phyloP scores from a whole-genome alignment of 352 stramenopile genomes.

The Phytophthora pseudosyringae region DNA sequence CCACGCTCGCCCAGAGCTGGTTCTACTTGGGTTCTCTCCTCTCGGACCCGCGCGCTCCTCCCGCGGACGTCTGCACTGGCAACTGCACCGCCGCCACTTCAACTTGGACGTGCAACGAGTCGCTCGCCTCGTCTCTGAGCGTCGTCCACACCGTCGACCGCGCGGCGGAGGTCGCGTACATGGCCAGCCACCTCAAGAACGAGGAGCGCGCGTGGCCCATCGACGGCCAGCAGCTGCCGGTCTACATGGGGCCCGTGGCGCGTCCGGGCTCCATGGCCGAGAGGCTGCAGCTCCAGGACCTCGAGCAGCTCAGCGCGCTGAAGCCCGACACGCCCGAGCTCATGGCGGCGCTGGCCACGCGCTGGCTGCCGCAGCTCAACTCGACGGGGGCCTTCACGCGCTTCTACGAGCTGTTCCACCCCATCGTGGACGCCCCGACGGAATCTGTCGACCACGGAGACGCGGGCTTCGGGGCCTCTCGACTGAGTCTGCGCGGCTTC shows the following conservation, averaged over 20 bases:
- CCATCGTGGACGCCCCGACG: constrained; percentile 22
- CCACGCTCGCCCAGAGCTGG: constrained; percentile 23
- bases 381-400: constrained; percentile 25
- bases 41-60: background rate
- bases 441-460: constrained; percentile 46
- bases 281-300: constrained; percentile 30
- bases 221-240: constrained; percentile 25
- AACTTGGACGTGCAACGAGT: constrained; percentile 7
- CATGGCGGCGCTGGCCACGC: constrained; percentile 28
- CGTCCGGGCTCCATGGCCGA: constrained; percentile 36
- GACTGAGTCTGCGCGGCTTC: constrained; percentile 55
- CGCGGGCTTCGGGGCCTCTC: constrained; percentile 45
- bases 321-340: constrained; percentile 31
- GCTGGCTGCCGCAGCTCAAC: constrained; percentile 26
- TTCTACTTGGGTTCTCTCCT: constrained; percentile 22
- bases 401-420: constrained; percentile 42
- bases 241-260: constrained; percentile 42
- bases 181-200: constrained; percentile 36
- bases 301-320: constrained; percentile 23
- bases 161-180: constrained; percentile 20
- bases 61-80: constrained; percentile 8
- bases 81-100: constrained; percentile 1
- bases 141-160: constrained; percentile 23
- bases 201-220: constrained; percentile 38
- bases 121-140: constrained; percentile 16